phyloP scores from a whole-genome alignment of 805 yeast genomes.

The Brettanomyces sp. region DNA sequence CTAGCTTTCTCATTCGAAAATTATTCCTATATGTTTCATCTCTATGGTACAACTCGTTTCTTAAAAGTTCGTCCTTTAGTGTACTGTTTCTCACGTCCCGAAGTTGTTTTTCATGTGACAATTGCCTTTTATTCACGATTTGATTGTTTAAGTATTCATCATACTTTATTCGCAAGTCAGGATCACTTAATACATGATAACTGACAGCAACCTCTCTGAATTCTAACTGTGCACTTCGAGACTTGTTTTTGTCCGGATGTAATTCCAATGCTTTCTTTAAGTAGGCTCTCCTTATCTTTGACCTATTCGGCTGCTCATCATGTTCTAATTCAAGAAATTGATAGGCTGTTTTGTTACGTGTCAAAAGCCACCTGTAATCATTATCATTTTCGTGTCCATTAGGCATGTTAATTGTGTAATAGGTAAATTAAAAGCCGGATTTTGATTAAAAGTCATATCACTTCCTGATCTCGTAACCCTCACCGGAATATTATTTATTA shows the following conservation, averaged over 20 bases:
- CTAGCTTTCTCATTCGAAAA: constrained; percentile 10
- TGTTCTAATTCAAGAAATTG: constrained; percentile 7
- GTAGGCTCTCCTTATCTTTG: constrained; percentile 21
- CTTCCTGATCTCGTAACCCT: too few species aligned
- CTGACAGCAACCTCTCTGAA: constrained; percentile 23
- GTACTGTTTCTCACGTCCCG: constrained; percentile 8
- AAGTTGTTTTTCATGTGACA: not conserved
- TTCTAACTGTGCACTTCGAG: constrained; percentile 17
- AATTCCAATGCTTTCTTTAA: constrained; percentile 21
- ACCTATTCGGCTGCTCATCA: not conserved
- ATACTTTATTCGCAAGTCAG: constrained; percentile 12
- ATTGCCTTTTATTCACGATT: constrained; percentile 1
- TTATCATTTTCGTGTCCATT: not conserved
- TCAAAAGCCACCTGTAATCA: constrained; percentile 12
- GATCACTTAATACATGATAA: constrained; percentile 14
- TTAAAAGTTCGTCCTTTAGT: constrained; percentile 21
- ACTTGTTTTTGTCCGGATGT: constrained; percentile 28
- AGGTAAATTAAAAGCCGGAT: too few species aligned
- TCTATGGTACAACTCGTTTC: constrained; percentile 22
- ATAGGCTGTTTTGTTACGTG: constrained; percentile 9
- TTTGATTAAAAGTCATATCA: too few species aligned
- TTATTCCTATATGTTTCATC: constrained; percentile 1
- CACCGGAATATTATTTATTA: too few species aligned
- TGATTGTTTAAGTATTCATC: constrained; percentile 10
- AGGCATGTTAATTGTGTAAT: too few species aligned